Conservation (phyloP, 2,329 filamentous ascomycete species). For the Monilinia polystroma region DNA sequence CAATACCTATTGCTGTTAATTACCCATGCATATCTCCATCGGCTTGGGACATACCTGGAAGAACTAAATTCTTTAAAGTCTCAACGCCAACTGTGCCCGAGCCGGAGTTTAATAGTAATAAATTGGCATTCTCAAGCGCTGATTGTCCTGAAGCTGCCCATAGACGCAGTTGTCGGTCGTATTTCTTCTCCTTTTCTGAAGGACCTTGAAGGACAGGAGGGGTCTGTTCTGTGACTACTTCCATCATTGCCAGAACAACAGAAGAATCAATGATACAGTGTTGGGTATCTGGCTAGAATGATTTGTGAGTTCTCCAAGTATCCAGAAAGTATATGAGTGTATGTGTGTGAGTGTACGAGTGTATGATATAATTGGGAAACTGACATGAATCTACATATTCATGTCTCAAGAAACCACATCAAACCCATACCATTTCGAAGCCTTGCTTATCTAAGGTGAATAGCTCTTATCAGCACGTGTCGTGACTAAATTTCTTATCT, state of each 20-base stretch:
- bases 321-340: neutral
- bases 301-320: neutral
- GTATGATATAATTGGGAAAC: neutral
- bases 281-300: too few species aligned
- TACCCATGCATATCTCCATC: conserved; percentile 15
- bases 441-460: conserved; percentile 20
- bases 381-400: too few species aligned
- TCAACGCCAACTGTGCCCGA: conserved; percentile 87
- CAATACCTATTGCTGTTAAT: conserved; percentile 61
- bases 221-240: conserved; percentile 38
- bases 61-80: conserved; percentile 92
- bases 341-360: neutral
- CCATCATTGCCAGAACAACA: conserved; percentile 29
- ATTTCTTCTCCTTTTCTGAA: conserved; percentile 69
- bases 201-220: conserved; percentile 52
- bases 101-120: conserved; percentile 87
- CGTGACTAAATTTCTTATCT: conserved; percentile 3
- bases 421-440: neutral
- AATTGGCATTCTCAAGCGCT: conserved; percentile 84
- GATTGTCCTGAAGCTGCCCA: conserved; percentile 93
- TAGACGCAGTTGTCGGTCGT: conserved; percentile 90
- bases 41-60: conserved; percentile 61
- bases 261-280: neutral
- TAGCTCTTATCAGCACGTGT: conserved; percentile 19
- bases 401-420: neutral